A percentile compares a stretch with the other conserved stretches of the same genome.
These are phyloP conservation scores for Dichomitus squalens DNA, from an alignment of 1,284 basidiomycete genomes.

Conservation along the genomic window DNA sequence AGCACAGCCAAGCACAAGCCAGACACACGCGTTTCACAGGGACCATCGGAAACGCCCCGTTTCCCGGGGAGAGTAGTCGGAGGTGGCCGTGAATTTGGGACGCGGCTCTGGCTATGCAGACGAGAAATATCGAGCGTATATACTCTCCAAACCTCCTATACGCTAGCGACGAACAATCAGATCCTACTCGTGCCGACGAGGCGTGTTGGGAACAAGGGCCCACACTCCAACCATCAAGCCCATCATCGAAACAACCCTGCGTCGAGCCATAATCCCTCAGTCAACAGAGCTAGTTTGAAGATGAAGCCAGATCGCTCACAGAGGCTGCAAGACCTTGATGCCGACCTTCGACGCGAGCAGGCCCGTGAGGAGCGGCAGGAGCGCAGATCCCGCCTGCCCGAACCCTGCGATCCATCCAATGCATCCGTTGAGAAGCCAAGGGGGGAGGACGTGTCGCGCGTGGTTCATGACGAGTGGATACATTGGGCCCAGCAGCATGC, in stretches of 20 bases:
- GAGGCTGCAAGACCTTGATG: slow-evolving; percentile 26
- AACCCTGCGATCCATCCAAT: slow-evolving; percentile 63
- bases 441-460: slow-evolving; percentile 49
- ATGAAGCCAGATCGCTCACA: slow-evolving; percentile 8
- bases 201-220: slow-evolving; percentile 2
- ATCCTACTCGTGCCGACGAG: slow-evolving; percentile 4
- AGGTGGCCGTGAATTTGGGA: too few relatives aligned
- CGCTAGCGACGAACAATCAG: too few relatives aligned
- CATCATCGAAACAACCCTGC: slow-evolving; percentile 8
- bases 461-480: slow-evolving; percentile 59
- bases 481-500: slow-evolving; percentile 52
- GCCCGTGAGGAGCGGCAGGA: slow-evolving; percentile 59
- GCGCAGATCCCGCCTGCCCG: slow-evolving; percentile 55
- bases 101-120: too few relatives aligned
- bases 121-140: too few relatives aligned
- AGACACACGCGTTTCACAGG: too few relatives aligned
- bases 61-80: too few relatives aligned
- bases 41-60: too few relatives aligned
- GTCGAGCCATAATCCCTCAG: background rate
- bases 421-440: slow-evolving; percentile 52
- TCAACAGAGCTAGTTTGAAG: background rate
- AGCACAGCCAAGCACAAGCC: too few relatives aligned
- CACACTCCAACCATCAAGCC: slow-evolving; percentile 3
- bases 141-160: too few relatives aligned
- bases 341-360: slow-evolving; percentile 51